These are phyloP conservation scores for Zoysia matrella DNA, from an alignment of 202 grass and related monocot genomes.

Conservation along the genomic window DNA sequence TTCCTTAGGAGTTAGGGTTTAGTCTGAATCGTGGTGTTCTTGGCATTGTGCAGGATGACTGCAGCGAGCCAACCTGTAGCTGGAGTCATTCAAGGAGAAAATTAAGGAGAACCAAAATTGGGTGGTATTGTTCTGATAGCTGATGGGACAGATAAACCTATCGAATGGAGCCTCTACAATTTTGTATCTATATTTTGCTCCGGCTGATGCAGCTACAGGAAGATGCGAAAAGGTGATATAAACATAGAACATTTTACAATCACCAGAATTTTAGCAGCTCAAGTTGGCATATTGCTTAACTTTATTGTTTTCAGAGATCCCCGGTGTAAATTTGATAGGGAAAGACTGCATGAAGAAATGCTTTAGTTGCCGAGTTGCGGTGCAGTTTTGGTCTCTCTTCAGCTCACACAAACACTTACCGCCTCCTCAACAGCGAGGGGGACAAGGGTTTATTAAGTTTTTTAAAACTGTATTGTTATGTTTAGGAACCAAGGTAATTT, in stretches of 20 bases:
- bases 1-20: too few relatives aligned
- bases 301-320: slow-evolving; percentile 66
- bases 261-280: slow-evolving; percentile 4
- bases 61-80: too few relatives aligned
- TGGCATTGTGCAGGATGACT: too few relatives aligned
- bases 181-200: slow-evolving; percentile 93
- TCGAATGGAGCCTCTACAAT: slow-evolving; percentile 89
- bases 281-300: slow-evolving; percentile 7
- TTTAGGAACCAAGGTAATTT: neutral
- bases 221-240: slow-evolving; percentile 71
- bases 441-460: slow-evolving; percentile 60
- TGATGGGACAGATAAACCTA: slow-evolving; percentile 79
- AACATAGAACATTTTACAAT: neutral
- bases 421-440: slow-evolving; percentile 89
- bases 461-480: too few relatives aligned
- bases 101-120: slow-evolving; percentile 47
- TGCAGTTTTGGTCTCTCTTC: slow-evolving; percentile 69
- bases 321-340: slow-evolving; percentile 70
- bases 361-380: slow-evolving; percentile 68
- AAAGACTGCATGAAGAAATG: slow-evolving; percentile 80
- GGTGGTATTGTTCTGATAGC: slow-evolving; percentile 84
- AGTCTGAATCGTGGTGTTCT: too few relatives aligned
- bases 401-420: slow-evolving; percentile 78
- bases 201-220: slow-evolving; percentile 91
- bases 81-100: too few relatives aligned